Percentiles rank a stretch among this genome's conserved stretches.
Conservation (phyloP, 1,284 basidiomycete species). For the Trametes pubescens region DNA sequence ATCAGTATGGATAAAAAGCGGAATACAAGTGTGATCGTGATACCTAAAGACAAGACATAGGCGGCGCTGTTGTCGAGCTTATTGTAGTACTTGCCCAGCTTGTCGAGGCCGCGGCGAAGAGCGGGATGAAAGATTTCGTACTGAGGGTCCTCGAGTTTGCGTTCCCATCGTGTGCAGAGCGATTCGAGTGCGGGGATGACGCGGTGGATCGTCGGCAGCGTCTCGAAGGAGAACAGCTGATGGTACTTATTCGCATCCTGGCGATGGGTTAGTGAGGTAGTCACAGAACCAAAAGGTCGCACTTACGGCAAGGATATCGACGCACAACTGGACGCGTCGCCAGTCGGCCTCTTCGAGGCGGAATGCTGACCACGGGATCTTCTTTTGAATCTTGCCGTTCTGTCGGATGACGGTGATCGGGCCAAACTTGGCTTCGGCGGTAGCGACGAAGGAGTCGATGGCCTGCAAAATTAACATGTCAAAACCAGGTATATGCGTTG, state of each 20-base stretch:
- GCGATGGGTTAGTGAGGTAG: not conserved
- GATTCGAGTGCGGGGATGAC: conserved; percentile 38
- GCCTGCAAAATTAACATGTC: conserved; percentile 9
- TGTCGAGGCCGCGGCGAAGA: conserved; percentile 32
- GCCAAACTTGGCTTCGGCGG: conserved; percentile 38
- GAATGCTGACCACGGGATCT: conserved; percentile 41
- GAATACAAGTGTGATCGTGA: conserved; percentile 15
- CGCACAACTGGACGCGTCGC: conserved; percentile 24
- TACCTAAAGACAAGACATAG: conserved; percentile 35
- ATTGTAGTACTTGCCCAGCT: conserved; percentile 39
- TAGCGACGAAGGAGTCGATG: conserved; percentile 34
- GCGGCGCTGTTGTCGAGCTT: conserved; percentile 35
- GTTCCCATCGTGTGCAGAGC: conserved; percentile 37
- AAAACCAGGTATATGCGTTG: too few relatives aligned
- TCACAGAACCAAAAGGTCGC: not conserved
- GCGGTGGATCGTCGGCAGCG: conserved; percentile 20
- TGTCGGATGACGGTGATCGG: conserved; percentile 36
- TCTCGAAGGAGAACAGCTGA: conserved; percentile 4
- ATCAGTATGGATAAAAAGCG: conserved; percentile 5
- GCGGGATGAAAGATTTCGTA: conserved; percentile 31
- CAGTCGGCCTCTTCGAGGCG: conserved; percentile 35
- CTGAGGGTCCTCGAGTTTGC: conserved; percentile 19
- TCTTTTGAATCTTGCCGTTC: conserved; percentile 33
- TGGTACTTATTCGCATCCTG: conserved; percentile 19
- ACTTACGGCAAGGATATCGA: conserved; percentile 15